Base-by-base conservation (phyloP, 1,139 yeast species). In the Pneumocystis jirovecii region DNA sequence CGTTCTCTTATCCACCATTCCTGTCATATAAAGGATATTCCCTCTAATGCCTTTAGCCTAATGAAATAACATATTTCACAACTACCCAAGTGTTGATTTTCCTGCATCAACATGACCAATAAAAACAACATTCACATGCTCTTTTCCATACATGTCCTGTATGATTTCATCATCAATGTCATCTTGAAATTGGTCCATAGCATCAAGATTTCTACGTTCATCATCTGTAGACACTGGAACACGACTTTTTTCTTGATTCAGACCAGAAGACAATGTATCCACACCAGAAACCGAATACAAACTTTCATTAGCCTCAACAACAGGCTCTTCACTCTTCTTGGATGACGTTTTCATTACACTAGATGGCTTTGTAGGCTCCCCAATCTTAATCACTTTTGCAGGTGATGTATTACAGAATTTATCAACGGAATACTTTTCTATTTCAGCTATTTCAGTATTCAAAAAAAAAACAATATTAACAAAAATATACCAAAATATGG, bases 81-180 rank as follows among this genome's bases (percentile, higher is more conserved):
- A 25, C 7, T 50, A 50, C 57, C 57, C 98, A 96, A 95, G 90
- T 69, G 99, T 93, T 65, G 97, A 89, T 78, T 93, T 93, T 75
- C 99, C 99, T 60, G 98, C 98, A 82, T 93, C 99, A 72, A 93
- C 99, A 76, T 93, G 99, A 71, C 99, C 99, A 97, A 93, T 95
- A 78, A 93, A 93, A 73, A 93, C 90, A 73, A 93, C 87, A 45
- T 97, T 90, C 74, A 93, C 84, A 78, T 95, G 98, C 75, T 91
- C 97, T 77, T 95, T 95, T 68, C 97, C 97, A 74, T 89, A 95
- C 86, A 95, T 79, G 72, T 93, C 98, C 66, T 83, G 85, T 70
- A 93, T 89, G 68, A 90, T 84, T 72, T 87, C 96, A 74, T 88
- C 87, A 74, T 93, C 98, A 69, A 93, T 82, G 50, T 87, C 95